Evolutionary conservation across 116 monocot species (phyloP).

Genomic region (Iris pallida): DNA sequence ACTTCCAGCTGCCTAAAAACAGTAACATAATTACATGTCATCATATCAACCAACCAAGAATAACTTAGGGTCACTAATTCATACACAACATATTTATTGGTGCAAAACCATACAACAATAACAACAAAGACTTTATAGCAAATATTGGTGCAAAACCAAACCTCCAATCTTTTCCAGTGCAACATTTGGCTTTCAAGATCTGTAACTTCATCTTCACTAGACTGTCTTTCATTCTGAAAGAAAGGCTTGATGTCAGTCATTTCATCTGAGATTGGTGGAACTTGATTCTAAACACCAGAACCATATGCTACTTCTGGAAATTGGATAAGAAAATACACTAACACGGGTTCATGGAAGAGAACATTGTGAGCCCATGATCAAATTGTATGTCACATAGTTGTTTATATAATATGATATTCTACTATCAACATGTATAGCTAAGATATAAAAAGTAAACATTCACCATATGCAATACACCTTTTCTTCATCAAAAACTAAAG

Average conservation of each 20-base stretch:
- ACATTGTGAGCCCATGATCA: not conserved
- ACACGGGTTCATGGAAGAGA: too few relatives aligned
- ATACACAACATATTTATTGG: too few relatives aligned
- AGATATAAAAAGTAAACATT: not conserved
- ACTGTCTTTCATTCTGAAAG: conserved; percentile 62
- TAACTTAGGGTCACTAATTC: too few relatives aligned
- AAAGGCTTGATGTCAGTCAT: conserved; percentile 41
- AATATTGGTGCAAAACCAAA: conserved; percentile 10
- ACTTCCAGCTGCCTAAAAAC: conserved; percentile 62
- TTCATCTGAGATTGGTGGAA: conserved; percentile 38
- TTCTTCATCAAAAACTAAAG: too few relatives aligned
- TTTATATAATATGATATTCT: too few relatives aligned
- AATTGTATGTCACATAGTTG: not conserved
- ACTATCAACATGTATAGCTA: not conserved
- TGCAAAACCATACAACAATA: too few relatives aligned
- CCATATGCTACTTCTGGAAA: not conserved
- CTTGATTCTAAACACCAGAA: conserved; percentile 27
- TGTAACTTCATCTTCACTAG: conserved; percentile 67
- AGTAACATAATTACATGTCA: conserved; percentile 5
- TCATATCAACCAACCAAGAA: not conserved
- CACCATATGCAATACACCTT: not conserved
- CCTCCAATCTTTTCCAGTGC: conserved; percentile 83
- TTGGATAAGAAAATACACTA: not conserved
- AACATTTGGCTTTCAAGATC: conserved; percentile 54
- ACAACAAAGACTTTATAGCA: not conserved